phyloP scores from a whole-genome alignment of 2,329 filamentous ascomycete species.

The Lecanicillium sp. region DNA sequence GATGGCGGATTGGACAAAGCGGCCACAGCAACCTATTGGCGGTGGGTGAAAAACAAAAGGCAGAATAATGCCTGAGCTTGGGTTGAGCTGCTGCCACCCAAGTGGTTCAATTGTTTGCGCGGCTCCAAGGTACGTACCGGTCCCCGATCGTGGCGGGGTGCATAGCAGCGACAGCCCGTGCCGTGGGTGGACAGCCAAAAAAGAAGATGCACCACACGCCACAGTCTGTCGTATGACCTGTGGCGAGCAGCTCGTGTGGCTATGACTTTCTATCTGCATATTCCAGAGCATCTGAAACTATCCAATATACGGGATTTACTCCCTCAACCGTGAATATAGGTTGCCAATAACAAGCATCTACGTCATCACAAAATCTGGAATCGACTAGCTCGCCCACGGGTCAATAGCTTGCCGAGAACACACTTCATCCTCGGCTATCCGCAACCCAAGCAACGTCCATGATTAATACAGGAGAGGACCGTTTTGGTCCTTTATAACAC shows the following conservation, averaged over 20 bases:
- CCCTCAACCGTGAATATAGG: too few species aligned
- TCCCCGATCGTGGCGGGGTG: slow-evolving; percentile 2
- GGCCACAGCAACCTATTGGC: slow-evolving; percentile 18
- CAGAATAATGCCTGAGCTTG: slow-evolving; percentile 8
- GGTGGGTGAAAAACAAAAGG: slow-evolving; percentile 21
- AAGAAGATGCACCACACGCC: too few species aligned
- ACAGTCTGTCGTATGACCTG: too few species aligned
- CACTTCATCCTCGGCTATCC: neutral
- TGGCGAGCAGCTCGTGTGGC: too few species aligned
- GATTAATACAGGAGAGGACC: slow-evolving; percentile 18
- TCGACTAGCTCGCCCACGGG: too few species aligned
- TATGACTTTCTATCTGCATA: too few species aligned
- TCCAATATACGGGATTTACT: too few species aligned
- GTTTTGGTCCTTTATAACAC: slow-evolving; percentile 15
- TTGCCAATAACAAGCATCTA: too few species aligned
- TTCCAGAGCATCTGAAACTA: too few species aligned
- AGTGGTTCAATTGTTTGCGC: neutral
- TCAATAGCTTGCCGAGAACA: too few species aligned
- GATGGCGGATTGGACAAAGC: slow-evolving; percentile 9
- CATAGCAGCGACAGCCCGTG: neutral
- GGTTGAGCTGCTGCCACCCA: neutral
- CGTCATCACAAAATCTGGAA: too few species aligned
- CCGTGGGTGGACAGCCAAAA: too few species aligned
- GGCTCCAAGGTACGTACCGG: slow-evolving; percentile 3
- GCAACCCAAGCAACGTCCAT: neutral